phyloP scores from a whole-genome alignment of 1,139 yeast genomes.

The Pichia sp. region DNA sequence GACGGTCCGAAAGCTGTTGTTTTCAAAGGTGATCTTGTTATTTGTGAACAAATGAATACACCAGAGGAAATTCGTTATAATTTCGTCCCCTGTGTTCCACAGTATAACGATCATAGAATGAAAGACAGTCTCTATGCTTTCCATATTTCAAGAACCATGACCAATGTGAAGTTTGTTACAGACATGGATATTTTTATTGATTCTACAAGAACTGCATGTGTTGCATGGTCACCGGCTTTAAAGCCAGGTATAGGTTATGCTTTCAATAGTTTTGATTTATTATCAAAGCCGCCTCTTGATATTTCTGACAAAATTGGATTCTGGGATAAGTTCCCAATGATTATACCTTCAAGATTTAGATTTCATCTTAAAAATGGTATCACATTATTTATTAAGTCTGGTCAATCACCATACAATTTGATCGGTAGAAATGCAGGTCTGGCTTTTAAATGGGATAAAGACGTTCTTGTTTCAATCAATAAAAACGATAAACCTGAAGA shows the following conservation, averaged over 20 bases:
- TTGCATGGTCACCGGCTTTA: slow-evolving; percentile 51
- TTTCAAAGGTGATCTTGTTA: slow-evolving; percentile 40
- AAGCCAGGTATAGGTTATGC: slow-evolving; percentile 51
- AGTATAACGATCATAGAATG: slow-evolving; percentile 17
- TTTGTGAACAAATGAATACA: slow-evolving; percentile 40
- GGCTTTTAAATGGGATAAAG: slow-evolving; percentile 47
- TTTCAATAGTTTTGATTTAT: slow-evolving; percentile 47
- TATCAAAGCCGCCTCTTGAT: slow-evolving; percentile 55
- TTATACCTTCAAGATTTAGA: slow-evolving; percentile 42
- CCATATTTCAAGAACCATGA: slow-evolving; percentile 41
- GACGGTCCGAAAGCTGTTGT: slow-evolving; percentile 18
- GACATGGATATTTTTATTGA: slow-evolving; percentile 37
- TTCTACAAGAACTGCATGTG: slow-evolving; percentile 37
- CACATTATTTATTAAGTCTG: slow-evolving; percentile 45
- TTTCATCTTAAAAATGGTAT: slow-evolving; percentile 34
- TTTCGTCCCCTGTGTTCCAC: slow-evolving; percentile 34
- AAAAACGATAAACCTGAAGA: slow-evolving; percentile 35
- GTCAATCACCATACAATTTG: slow-evolving; percentile 41
- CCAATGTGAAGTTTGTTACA: slow-evolving; percentile 43
- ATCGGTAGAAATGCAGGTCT: slow-evolving; percentile 44
- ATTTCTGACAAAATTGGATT: slow-evolving; percentile 47
- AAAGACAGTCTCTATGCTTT: slow-evolving; percentile 34
- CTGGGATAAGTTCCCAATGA: slow-evolving; percentile 49
- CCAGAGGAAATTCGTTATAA: slow-evolving; percentile 38
- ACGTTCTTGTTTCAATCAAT: slow-evolving; percentile 38